Evolutionary conservation across 768 basidiomycete genomes (phyloP).

Genomic region (Suillus alpinus): DNA sequence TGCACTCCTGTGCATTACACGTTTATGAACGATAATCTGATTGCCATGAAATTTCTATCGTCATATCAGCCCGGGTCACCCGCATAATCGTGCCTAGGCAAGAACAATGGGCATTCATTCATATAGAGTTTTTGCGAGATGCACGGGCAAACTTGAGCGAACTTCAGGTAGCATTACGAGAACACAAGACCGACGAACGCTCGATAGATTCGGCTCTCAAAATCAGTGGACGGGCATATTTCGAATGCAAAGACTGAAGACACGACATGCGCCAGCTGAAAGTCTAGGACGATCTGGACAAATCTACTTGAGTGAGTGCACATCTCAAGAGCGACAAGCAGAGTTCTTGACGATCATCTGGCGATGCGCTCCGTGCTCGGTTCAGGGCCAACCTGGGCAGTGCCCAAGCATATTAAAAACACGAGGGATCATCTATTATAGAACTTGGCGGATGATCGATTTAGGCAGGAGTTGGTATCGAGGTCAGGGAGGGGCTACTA

Average conservation of each 20-base stretch:
- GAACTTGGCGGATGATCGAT: background rate
- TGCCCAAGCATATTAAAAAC: background rate
- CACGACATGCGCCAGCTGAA: background rate
- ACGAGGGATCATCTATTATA: background rate
- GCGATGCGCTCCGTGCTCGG: background rate
- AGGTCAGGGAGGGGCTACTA: background rate
- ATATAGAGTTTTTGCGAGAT: background rate
- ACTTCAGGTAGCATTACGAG: background rate
- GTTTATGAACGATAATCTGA: background rate
- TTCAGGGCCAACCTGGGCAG: background rate
- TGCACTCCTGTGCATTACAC: background rate
- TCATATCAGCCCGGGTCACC: background rate
- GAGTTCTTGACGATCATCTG: conserved; percentile 2
- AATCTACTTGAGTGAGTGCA: background rate
- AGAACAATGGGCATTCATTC: background rate
- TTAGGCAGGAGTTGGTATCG: background rate
- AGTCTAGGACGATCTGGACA: background rate
- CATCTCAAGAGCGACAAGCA: background rate
- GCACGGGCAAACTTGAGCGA: background rate
- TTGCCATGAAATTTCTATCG: background rate
- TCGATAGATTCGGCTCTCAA: background rate
- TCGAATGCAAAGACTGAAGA: background rate
- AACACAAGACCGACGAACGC: background rate
- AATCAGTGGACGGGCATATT: background rate
- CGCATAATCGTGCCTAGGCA: background rate